A percentile compares a stretch with the other conserved stretches of the same genome.
Conservation (phyloP, 1,139 yeast species). For the Debaryomyces sp. region DNA sequence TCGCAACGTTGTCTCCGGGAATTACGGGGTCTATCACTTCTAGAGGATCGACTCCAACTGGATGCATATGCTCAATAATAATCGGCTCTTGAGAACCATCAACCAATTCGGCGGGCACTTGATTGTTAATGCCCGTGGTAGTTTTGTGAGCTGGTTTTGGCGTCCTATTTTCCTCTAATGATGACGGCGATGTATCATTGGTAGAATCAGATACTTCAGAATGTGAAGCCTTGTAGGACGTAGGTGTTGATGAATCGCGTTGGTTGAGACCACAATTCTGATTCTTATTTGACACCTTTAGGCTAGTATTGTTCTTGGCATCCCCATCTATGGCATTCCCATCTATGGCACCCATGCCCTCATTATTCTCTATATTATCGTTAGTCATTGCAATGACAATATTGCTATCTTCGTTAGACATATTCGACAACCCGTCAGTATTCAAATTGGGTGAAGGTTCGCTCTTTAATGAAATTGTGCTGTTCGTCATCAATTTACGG, state of each 20-base stretch:
- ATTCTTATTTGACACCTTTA: background rate
- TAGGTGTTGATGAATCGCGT: conserved; percentile 30
- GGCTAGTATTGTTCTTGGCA: background rate
- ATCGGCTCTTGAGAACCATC: background rate
- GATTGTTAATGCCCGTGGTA: background rate
- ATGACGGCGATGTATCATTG: conserved; percentile 40
- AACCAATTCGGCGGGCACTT: background rate
- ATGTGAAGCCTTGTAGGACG: conserved; percentile 30
- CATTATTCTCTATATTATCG: background rate
- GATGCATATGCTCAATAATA: background rate
- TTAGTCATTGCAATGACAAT: background rate
- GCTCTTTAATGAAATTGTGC: background rate
- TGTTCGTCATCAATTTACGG: background rate
- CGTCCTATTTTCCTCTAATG: conserved; percentile 23
- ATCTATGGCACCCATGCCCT: no score
- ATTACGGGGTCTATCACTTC: background rate
- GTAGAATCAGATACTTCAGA: conserved; percentile 28
- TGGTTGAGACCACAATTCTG: background rate
- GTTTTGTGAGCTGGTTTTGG: background rate
- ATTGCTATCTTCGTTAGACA: background rate
- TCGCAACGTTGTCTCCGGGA: background rate
- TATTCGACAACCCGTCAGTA: background rate
- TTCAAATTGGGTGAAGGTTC: conserved; percentile 2
- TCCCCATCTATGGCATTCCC: background rate
- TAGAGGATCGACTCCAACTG: conserved; percentile 4